Conservation (phyloP, 2,329 filamentous ascomycete species). For the Cryphonectria nitschkei region DNA sequence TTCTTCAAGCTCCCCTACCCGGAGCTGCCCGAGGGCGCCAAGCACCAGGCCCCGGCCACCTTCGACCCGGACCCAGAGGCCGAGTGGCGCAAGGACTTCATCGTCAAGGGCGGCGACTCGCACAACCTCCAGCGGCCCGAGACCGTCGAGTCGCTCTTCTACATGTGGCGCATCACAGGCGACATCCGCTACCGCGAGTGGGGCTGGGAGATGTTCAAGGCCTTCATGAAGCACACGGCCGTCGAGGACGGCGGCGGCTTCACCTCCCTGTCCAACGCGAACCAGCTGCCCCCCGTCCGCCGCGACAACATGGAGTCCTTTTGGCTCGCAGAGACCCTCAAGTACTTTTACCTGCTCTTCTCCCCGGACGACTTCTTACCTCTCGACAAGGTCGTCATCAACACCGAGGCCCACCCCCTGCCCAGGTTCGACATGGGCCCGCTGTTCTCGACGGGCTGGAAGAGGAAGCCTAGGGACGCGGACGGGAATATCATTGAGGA, state of each 20-base stretch:
- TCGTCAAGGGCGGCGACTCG: conserved; percentile 77
- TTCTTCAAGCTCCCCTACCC: conserved; percentile 80
- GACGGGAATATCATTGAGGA: conserved; percentile 44
- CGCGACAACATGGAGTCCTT: conserved; percentile 99
- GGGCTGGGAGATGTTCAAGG: conserved; percentile 98
- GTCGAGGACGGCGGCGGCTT: conserved; percentile 80
- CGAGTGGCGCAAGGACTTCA: conserved; percentile 76
- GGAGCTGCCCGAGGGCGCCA: conserved; percentile 63
- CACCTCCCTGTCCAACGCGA: conserved; percentile 78
- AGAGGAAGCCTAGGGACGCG: conserved; percentile 64
- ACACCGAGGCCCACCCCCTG: conserved; percentile 92
- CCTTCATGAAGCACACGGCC: conserved; percentile 83
- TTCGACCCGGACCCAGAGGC: conserved; percentile 59
- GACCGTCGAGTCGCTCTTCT: conserved; percentile 94
- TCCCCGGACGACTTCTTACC: conserved; percentile 81
- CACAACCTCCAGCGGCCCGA: conserved; percentile 96
- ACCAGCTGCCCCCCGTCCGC: conserved; percentile 66
- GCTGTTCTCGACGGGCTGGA: conserved; percentile 81
- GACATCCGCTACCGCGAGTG: conserved; percentile 88
- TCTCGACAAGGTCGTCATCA: conserved; percentile 86
- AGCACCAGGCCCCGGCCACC: conserved; percentile 52
- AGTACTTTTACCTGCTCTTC: conserved; percentile 97
- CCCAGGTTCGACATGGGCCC: conserved; percentile 82
- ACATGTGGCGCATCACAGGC: conserved; percentile 98
- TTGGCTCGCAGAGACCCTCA: conserved; percentile 97